Conservation (phyloP, 768 basidiomycete species). For the Phylloporus sp. region DNA sequence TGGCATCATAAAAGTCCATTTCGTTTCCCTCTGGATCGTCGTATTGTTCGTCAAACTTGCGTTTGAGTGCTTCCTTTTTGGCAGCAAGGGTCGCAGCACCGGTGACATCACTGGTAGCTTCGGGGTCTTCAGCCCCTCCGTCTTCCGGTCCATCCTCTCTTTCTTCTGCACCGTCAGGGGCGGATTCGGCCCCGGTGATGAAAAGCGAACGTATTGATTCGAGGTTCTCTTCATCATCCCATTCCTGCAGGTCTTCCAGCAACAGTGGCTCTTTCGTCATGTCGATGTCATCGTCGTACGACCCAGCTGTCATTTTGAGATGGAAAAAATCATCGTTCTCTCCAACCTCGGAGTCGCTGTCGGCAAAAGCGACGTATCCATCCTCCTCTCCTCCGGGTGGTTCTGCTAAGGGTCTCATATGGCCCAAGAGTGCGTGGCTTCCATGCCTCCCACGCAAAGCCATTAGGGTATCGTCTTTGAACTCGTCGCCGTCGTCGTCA, state of each 20-base stretch:
- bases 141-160: conserved; percentile 39
- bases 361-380: conserved; percentile 60
- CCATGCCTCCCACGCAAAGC: conserved; percentile 38
- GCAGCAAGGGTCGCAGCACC: conserved; percentile 58
- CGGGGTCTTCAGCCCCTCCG: conserved; percentile 27
- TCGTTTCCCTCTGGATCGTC: conserved; percentile 81
- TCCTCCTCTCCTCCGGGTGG: conserved; percentile 35
- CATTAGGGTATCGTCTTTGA: not conserved
- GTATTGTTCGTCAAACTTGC: conserved; percentile 96
- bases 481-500: conserved; percentile 4
- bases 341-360: conserved; percentile 74
- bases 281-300: conserved; percentile 56
- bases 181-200: conserved; percentile 66
- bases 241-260: conserved; percentile 54
- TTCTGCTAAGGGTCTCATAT: conserved; percentile 34
- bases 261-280: conserved; percentile 61
- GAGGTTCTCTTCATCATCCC: conserved; percentile 83
- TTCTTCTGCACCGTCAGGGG: conserved; percentile 35
- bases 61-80: conserved; percentile 90
- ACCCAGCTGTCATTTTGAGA: conserved; percentile 39
- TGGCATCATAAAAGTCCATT: conserved; percentile 84
- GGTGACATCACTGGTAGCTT: conserved; percentile 40
- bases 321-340: conserved; percentile 70
- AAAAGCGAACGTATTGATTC: conserved; percentile 86
- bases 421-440: conserved; percentile 45